Percentiles rank a stretch among this genome's conserved stretches.
Evolutionary conservation across 1,139 yeast genomes (phyloP).

Genomic region (Suhomyces chickasaworum): DNA sequence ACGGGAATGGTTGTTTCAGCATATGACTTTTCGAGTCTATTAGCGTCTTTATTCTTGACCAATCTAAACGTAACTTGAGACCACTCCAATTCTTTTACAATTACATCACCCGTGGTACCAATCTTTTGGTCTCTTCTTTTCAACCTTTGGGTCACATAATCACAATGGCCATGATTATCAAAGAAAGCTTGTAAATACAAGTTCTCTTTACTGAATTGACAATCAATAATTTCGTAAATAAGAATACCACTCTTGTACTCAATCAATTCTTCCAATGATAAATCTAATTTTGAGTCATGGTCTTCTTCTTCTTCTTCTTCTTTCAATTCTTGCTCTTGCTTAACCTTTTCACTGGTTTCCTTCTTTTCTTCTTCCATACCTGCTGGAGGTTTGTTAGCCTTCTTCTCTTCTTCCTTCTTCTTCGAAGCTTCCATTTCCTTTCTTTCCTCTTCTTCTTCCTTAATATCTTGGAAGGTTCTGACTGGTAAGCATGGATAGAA

Average conservation of each 20-base stretch:
- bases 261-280: slow-evolving; percentile 64
- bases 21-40: slow-evolving; percentile 58
- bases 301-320: slow-evolving; percentile 38
- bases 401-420: slow-evolving; percentile 24
- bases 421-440: slow-evolving; percentile 29
- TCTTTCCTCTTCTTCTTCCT: slow-evolving; percentile 51
- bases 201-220: slow-evolving; percentile 53
- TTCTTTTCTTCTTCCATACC: slow-evolving; percentile 26
- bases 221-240: slow-evolving; percentile 64
- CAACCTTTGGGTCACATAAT: slow-evolving; percentile 55
- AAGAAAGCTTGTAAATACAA: slow-evolving; percentile 71
- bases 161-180: slow-evolving; percentile 70
- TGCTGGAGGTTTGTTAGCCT: slow-evolving; percentile 13
- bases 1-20: slow-evolving; percentile 73
- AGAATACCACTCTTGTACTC: slow-evolving; percentile 75
- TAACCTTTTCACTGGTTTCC: slow-evolving; percentile 24
- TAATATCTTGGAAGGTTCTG: slow-evolving; percentile 70
- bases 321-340: slow-evolving; percentile 28
- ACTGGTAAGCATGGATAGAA: slow-evolving; percentile 84
- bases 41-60: slow-evolving; percentile 52
- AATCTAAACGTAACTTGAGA: slow-evolving; percentile 67
- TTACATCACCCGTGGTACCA: slow-evolving; percentile 69
- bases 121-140: slow-evolving; percentile 42
- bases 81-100: slow-evolving; percentile 75
- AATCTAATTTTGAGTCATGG: slow-evolving; percentile 45